Conservation (phyloP, 306 rosid genomes). For the Ammopiptanthus mongolicus region DNA sequence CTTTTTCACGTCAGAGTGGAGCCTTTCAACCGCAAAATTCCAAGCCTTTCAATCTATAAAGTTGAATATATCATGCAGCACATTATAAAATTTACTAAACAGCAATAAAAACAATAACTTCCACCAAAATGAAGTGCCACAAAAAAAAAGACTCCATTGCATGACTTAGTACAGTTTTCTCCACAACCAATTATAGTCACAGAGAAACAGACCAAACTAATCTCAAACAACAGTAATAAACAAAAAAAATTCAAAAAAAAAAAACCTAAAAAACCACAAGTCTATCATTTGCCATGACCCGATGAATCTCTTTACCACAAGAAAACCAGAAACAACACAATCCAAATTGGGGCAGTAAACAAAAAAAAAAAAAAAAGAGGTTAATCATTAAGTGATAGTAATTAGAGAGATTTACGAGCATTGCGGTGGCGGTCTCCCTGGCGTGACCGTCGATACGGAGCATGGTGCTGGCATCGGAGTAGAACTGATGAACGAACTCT, state of each 20-base stretch:
- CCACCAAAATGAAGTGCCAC: no score
- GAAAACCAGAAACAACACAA: no score
- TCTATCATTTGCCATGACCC: no score
- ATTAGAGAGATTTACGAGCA: slow-evolving; percentile 49
- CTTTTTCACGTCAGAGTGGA: neutral
- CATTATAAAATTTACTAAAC: neutral
- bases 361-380: neutral
- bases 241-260: no score
- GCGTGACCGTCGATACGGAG: slow-evolving; percentile 69
- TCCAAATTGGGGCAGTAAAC: no score
- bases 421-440: slow-evolving; percentile 72
- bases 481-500: slow-evolving; percentile 80
- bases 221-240: neutral
- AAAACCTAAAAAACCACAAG: no score
- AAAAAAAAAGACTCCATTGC: neutral
- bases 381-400: no score
- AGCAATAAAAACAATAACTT: no score
- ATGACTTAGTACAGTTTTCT: neutral
- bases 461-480: slow-evolving; percentile 91
- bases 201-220: neutral
- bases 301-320: no score
- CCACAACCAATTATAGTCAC: neutral
- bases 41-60: neutral
- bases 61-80: neutral
- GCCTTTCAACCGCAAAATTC: neutral